phyloP scores from a whole-genome alignment of 164 flowering plant genomes.

The Echeveria elegans region DNA sequence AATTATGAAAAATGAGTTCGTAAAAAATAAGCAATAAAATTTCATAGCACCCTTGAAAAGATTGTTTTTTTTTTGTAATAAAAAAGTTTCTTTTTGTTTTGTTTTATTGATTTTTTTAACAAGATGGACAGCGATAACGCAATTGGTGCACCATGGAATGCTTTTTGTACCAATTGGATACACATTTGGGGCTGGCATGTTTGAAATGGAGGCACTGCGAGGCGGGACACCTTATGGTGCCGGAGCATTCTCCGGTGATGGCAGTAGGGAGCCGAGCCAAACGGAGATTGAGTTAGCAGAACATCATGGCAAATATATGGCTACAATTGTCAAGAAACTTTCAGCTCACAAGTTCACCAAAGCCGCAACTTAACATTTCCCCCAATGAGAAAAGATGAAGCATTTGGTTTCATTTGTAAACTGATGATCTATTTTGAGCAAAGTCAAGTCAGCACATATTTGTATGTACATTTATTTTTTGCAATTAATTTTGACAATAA shows the following conservation, averaged over 20 bases:
- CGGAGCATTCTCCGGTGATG: conserved; percentile 46
- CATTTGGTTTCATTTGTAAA: neutral
- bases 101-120: neutral
- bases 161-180: conserved; percentile 43
- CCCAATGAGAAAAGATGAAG: neutral
- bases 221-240: conserved; percentile 52
- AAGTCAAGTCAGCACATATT: neutral
- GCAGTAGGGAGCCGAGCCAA: conserved; percentile 31
- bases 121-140: conserved; percentile 47
- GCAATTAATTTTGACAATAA: neutral
- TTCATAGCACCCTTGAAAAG: too few species aligned
- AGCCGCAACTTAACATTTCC: neutral
- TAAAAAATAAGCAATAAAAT: too few species aligned
- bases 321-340: conserved; percentile 26
- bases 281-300: conserved; percentile 42
- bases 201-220: conserved; percentile 33
- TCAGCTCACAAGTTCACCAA: neutral
- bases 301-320: conserved; percentile 50
- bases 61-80: too few species aligned
- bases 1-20: too few species aligned
- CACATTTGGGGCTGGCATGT: conserved; percentile 46
- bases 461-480: neutral
- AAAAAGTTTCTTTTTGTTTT: too few species aligned
- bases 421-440: neutral
- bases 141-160: conserved; percentile 45